These are phyloP conservation scores for Fallopia convolvulus DNA, from an alignment of 148 eudicot species.

Conservation along the genomic window DNA sequence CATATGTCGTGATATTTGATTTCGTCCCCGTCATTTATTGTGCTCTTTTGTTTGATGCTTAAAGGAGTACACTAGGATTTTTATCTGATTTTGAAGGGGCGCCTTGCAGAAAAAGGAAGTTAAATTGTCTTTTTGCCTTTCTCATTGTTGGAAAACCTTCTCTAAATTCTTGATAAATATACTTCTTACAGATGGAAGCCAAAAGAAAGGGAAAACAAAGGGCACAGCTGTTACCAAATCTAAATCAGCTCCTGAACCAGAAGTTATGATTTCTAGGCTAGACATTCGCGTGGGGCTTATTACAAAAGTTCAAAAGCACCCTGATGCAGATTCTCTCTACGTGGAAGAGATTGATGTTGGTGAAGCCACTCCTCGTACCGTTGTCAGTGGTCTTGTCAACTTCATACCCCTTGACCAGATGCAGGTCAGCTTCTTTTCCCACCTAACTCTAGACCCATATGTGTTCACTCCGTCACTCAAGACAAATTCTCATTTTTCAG, in stretches of 20 bases:
- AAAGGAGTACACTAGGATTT: neutral
- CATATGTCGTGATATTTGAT: too few species aligned
- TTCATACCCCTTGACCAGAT: constrained; percentile 75
- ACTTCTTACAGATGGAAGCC: constrained; percentile 36
- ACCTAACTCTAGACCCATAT: neutral
- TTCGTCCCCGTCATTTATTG: too few species aligned
- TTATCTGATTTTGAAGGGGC: neutral
- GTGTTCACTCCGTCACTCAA: neutral
- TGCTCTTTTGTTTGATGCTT: neutral
- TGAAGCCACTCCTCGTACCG: constrained; percentile 79
- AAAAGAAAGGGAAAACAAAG: constrained; percentile 60
- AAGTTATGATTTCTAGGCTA: constrained; percentile 66
- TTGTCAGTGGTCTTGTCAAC: constrained; percentile 94
- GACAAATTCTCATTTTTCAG: constrained; percentile 26
- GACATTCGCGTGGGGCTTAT: constrained; percentile 95
- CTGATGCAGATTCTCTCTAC: constrained; percentile 93
- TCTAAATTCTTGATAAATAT: neutral
- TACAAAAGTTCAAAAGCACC: constrained; percentile 81
- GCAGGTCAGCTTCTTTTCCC: constrained; percentile 48
- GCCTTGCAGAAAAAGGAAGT: neutral
- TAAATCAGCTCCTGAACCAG: constrained; percentile 56
- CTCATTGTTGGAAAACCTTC: neutral
- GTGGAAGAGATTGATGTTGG: constrained; percentile 98
- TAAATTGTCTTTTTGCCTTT: neutral
- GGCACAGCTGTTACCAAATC: constrained; percentile 37